Percentiles rank a stretch among this genome's conserved stretches.
Evolutionary conservation across 1,139 yeast genomes (phyloP).

Genomic region (Geotrichum cucujoidarum): DNA sequence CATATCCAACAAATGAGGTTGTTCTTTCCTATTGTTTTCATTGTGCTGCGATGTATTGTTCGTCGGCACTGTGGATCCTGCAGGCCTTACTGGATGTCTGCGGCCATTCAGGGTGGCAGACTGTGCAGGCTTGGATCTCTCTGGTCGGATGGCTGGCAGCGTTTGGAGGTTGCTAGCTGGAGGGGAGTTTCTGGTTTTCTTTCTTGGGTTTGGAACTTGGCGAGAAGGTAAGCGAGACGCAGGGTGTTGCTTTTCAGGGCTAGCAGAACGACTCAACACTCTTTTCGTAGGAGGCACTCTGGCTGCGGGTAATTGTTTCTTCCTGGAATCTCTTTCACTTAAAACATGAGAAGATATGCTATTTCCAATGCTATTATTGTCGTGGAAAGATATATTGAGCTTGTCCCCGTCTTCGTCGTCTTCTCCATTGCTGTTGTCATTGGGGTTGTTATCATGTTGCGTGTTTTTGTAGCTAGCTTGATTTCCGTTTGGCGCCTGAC

Average conservation of each 20-base stretch:
- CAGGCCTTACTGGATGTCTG: no score
- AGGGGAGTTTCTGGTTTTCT: slow-evolving; percentile 14
- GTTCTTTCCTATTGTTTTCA: neutral
- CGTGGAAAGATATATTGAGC: slow-evolving; percentile 1
- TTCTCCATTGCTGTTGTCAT: neutral
- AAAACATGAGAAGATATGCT: slow-evolving; percentile 1
- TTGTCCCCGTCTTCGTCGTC: slow-evolving; percentile 7
- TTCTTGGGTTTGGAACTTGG: slow-evolving; percentile 12
- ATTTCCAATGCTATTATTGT: slow-evolving; percentile 1
- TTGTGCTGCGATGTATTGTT: no score
- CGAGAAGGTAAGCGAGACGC: neutral
- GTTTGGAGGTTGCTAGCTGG: neutral
- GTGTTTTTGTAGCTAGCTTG: no score
- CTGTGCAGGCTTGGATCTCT: neutral
- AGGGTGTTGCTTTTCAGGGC: slow-evolving; percentile 12
- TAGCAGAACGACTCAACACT: slow-evolving; percentile 11
- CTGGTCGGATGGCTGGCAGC: neutral
- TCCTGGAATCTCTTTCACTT: neutral
- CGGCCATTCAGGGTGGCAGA: no score
- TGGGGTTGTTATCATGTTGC: neutral
- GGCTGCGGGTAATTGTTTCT: neutral
- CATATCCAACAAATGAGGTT: neutral
- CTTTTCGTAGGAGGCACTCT: slow-evolving; percentile 6
- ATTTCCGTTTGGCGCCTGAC: neutral
- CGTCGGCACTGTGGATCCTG: no score